Conservation (phyloP, 108 stramenopile genomes). For the Cyclotella choctawhatcheeana region DNA sequence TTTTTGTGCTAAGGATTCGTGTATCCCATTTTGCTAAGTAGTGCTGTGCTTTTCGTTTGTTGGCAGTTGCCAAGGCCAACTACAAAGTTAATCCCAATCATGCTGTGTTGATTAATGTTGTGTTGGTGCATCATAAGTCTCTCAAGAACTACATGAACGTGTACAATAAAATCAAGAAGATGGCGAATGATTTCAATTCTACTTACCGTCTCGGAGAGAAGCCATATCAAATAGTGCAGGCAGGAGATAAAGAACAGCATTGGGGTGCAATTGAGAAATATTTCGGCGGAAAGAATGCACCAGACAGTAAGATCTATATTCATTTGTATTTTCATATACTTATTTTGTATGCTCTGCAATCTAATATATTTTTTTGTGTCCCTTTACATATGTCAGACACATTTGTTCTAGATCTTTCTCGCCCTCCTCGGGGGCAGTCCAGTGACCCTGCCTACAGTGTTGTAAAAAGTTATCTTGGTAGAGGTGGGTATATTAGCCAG, state of each 20-base stretch:
- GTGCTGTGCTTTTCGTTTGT: too few species aligned
- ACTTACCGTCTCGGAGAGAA: slow-evolving; percentile 47
- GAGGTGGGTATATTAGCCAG: slow-evolving; percentile 55
- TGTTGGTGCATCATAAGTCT: slow-evolving; percentile 49
- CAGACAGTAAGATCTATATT: slow-evolving; percentile 8
- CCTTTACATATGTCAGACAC: not conserved
- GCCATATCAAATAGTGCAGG: slow-evolving; percentile 46
- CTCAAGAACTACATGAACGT: slow-evolving; percentile 38
- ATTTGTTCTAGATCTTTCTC: slow-evolving; percentile 11
- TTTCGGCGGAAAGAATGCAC: slow-evolving; percentile 33
- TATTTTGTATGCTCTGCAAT: not conserved
- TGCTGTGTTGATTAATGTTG: slow-evolving; percentile 51
- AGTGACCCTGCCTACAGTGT: slow-evolving; percentile 63
- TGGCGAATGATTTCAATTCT: slow-evolving; percentile 53
- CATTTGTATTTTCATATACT: not conserved
- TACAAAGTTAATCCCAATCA: slow-evolving; percentile 54
- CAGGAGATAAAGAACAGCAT: slow-evolving; percentile 51
- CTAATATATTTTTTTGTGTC: not conserved
- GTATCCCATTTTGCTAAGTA: too few species aligned
- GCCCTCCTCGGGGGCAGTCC: slow-evolving; percentile 47
- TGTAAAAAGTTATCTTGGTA: slow-evolving; percentile 50
- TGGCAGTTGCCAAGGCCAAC: slow-evolving; percentile 40
- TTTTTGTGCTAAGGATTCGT: too few species aligned
- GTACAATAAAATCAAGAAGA: slow-evolving; percentile 44
- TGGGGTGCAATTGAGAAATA: slow-evolving; percentile 53